phyloP scores from a whole-genome alignment of 805 yeast genomes.

The Yarrowia porcina region DNA sequence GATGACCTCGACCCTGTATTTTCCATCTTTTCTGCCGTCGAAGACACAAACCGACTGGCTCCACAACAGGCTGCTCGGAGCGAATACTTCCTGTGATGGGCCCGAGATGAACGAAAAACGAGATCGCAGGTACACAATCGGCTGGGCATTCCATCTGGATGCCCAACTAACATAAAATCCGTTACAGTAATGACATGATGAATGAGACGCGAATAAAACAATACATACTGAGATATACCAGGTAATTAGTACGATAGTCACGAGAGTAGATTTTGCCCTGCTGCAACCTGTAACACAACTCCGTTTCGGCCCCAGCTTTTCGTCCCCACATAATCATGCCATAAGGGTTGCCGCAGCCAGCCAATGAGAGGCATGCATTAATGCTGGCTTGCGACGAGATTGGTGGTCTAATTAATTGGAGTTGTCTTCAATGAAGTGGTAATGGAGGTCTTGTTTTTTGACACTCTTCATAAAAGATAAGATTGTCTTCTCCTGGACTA shows the following conservation, averaged over 20 bases:
- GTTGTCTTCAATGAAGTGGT: no score
- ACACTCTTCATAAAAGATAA: no score
- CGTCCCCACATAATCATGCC: conserved; percentile 1
- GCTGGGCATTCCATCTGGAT: neutral
- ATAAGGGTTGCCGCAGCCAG: neutral
- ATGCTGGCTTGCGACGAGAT: no score
- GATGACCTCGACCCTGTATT: conserved; percentile 84
- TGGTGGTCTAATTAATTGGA: no score
- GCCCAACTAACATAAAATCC: conserved; percentile 15
- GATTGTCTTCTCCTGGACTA: no score
- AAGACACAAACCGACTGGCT: conserved; percentile 32
- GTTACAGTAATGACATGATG: conserved; percentile 25
- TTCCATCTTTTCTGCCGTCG: conserved; percentile 89
- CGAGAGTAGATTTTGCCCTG: no score
- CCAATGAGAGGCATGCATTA: neutral
- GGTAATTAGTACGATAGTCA: neutral
- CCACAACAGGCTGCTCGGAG: conserved; percentile 33
- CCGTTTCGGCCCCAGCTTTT: no score
- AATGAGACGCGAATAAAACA: conserved; percentile 5
- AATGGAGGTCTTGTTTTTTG: no score
- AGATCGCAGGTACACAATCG: conserved; percentile 6
- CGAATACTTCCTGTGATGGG: conserved; percentile 33
- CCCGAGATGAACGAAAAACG: neutral
- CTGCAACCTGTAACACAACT: no score
- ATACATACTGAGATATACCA: neutral